Percentiles rank a stretch among this genome's conserved stretches.
Evolutionary conservation across 768 basidiomycete species (phyloP).

Genomic region (Xerocomellus intermedius): DNA sequence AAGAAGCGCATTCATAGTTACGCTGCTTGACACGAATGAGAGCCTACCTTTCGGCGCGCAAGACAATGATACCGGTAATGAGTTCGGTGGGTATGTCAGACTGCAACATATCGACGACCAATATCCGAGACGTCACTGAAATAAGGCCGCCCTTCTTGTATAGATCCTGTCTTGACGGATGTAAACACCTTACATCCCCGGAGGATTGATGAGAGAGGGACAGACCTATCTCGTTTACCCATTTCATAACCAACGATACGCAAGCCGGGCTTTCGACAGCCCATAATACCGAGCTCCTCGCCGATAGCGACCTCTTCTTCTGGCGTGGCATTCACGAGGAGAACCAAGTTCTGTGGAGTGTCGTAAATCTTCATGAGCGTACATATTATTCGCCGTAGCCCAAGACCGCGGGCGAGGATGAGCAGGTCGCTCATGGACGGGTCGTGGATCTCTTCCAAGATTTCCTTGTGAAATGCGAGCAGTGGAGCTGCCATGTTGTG

Average conservation of each 20-base stretch:
- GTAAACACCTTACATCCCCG: slow-evolving; percentile 7
- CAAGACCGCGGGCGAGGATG: slow-evolving; percentile 87
- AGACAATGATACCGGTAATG: slow-evolving; percentile 84
- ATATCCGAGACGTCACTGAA: slow-evolving; percentile 89
- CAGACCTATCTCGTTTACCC: slow-evolving; percentile 72
- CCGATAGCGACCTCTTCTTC: slow-evolving; percentile 92
- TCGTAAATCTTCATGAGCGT: slow-evolving; percentile 92
- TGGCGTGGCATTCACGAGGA: slow-evolving; percentile 79
- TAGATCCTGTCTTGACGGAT: slow-evolving; percentile 60
- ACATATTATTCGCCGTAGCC: slow-evolving; percentile 79
- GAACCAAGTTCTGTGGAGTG: slow-evolving; percentile 75
- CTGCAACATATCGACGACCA: slow-evolving; percentile 93
- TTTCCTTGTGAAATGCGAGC: slow-evolving; percentile 66
- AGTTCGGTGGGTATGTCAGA: slow-evolving; percentile 79
- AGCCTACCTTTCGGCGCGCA: slow-evolving; percentile 86
- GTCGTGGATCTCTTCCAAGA: slow-evolving; percentile 69
- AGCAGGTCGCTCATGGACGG: slow-evolving; percentile 71
- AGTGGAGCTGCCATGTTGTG: slow-evolving; percentile 30
- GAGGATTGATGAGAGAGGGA: slow-evolving; percentile 4
- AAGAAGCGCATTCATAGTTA: neutral
- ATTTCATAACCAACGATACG: slow-evolving; percentile 83
- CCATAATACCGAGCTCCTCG: slow-evolving; percentile 90
- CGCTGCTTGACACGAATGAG: neutral
- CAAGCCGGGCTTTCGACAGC: slow-evolving; percentile 83
- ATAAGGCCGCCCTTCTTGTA: slow-evolving; percentile 89